Evolutionary conservation across 306 rosid genomes (phyloP).

Genomic region (Gastrolobium bilobum): DNA sequence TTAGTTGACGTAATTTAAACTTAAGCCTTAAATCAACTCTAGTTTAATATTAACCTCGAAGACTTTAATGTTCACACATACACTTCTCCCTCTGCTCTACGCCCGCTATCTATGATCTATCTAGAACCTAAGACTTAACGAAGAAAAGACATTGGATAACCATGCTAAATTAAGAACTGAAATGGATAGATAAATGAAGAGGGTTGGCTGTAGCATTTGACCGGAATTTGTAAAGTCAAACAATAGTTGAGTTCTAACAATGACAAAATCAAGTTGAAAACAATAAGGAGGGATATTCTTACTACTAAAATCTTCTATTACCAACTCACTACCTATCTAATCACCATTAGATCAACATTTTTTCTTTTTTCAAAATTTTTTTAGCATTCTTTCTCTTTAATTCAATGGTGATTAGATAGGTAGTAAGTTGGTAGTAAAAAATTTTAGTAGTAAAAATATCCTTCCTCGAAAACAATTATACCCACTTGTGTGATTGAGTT

Average conservation of each 20-base stretch:
- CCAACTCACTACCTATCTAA: no score
- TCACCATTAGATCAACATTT: no score
- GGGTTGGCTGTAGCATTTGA: neutral
- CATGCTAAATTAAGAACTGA: neutral
- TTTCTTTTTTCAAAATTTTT: no score
- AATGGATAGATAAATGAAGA: neutral
- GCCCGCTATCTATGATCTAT: neutral
- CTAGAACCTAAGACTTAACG: neutral
- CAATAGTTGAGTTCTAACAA: neutral
- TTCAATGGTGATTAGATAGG: no score
- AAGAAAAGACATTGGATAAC: neutral
- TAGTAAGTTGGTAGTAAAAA: no score
- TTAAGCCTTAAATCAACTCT: neutral
- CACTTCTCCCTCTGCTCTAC: neutral
- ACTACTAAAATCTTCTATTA: no score
- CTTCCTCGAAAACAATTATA: conserved; percentile 10
- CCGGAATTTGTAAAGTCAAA: neutral
- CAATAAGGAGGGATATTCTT: no score
- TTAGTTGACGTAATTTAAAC: no score
- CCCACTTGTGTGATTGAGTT: no score
- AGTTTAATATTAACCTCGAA: neutral
- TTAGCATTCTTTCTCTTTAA: no score
- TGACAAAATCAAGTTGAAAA: neutral
- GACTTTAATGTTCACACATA: neutral
- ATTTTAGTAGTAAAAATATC: no score